Evolutionary conservation across 352 stramenopile genomes (phyloP).

Genomic region (Globisporangium apiculatum): DNA sequence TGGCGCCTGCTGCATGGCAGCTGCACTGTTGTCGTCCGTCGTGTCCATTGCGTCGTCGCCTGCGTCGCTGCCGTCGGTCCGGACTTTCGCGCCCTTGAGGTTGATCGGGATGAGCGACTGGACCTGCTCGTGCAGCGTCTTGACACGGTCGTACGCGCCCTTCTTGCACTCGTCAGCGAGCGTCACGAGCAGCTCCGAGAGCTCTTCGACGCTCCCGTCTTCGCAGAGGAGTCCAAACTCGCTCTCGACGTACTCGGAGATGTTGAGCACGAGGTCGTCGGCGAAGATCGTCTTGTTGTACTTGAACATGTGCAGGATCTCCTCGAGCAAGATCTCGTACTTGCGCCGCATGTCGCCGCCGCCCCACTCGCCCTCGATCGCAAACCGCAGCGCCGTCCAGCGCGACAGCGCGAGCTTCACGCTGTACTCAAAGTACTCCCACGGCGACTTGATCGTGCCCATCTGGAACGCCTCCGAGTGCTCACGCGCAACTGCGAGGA

Average conservation of each 20-base stretch:
- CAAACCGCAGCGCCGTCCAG: slow-evolving; percentile 82
- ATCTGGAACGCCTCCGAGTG: slow-evolving; percentile 43
- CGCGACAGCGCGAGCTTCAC: slow-evolving; percentile 70
- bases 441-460: slow-evolving; percentile 61
- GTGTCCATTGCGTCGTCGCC: slow-evolving; percentile 9
- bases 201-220: slow-evolving; percentile 68
- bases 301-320: slow-evolving; percentile 77
- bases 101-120: slow-evolving; percentile 72
- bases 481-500: slow-evolving; percentile 43
- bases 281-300: slow-evolving; percentile 65
- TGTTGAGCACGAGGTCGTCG: slow-evolving; percentile 66
- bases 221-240: slow-evolving; percentile 78
- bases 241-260: slow-evolving; percentile 60
- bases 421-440: slow-evolving; percentile 81
- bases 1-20: slow-evolving; percentile 3
- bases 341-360: slow-evolving; percentile 74
- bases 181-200: slow-evolving; percentile 53
- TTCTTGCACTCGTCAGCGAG: slow-evolving; percentile 76
- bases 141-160: slow-evolving; percentile 60
- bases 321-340: slow-evolving; percentile 74
- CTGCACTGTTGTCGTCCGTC: slow-evolving; percentile 26
- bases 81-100: slow-evolving; percentile 70
- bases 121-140: slow-evolving; percentile 63
- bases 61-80: slow-evolving; percentile 22
- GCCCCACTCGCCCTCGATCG: slow-evolving; percentile 78